Evolutionary conservation across 768 basidiomycete species (phyloP).

Genomic region (Boletus rubroflammeus): DNA sequence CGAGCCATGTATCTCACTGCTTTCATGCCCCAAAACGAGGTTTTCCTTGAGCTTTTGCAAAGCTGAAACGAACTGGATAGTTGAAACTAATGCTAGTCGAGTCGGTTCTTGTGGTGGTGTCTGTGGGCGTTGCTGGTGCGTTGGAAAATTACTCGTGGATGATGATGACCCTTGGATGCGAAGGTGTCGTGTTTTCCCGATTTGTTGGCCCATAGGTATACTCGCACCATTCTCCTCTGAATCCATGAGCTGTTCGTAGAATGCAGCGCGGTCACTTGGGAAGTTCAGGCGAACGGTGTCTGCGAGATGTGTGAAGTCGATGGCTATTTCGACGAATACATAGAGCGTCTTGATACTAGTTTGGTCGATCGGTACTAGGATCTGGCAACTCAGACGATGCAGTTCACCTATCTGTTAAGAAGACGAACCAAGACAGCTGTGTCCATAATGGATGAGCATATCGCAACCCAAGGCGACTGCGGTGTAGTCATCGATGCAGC

Average conservation of each 20-base stretch:
- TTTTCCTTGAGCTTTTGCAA: slow-evolving; percentile 84
- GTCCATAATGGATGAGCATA: slow-evolving; percentile 97
- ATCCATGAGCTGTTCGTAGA: slow-evolving; percentile 61
- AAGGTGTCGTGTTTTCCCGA: slow-evolving; percentile 43
- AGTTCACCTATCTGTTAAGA: background rate
- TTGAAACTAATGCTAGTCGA: slow-evolving; percentile 87
- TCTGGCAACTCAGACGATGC: slow-evolving; percentile 1
- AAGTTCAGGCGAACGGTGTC: slow-evolving; percentile 89
- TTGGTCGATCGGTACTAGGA: slow-evolving; percentile 87
- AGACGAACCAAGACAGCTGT: slow-evolving; percentile 86
- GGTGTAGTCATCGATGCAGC: slow-evolving; percentile 97
- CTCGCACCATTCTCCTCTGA: slow-evolving; percentile 45
- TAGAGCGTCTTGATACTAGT: slow-evolving; percentile 94
- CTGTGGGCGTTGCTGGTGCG: slow-evolving; percentile 14
- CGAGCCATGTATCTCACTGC: background rate
- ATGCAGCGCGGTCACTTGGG: slow-evolving; percentile 66
- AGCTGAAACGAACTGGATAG: slow-evolving; percentile 96
- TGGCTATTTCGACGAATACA: slow-evolving; percentile 94
- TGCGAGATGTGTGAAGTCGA: slow-evolving; percentile 80
- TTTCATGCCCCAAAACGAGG: slow-evolving; percentile 44
- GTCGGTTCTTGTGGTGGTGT: slow-evolving; percentile 40
- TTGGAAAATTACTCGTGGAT: background rate
- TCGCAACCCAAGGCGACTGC: slow-evolving; percentile 95
- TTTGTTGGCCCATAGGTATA: slow-evolving; percentile 46
- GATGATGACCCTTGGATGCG: slow-evolving; percentile 51